These are phyloP conservation scores for Venturia carpophila DNA, from an alignment of 2,329 filamentous ascomycete genomes.

Conservation along the genomic window DNA sequence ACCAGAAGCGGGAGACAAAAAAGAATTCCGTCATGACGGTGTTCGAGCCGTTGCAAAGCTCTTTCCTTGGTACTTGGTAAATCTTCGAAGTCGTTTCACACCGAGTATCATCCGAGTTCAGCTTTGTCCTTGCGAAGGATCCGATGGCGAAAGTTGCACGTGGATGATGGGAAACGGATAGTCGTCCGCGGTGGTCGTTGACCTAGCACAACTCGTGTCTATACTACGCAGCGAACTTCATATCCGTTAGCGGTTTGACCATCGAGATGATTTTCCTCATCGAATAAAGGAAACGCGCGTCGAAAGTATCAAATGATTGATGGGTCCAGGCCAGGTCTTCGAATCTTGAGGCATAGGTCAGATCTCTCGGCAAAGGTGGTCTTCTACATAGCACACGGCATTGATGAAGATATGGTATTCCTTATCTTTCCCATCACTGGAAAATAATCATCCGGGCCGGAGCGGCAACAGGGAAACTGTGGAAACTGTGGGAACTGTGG, in stretches of 20 bases:
- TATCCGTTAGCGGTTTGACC: background rate
- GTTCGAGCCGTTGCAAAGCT: conserved; percentile 1
- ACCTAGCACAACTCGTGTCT: background rate
- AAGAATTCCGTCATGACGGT: background rate
- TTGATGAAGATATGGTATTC: no score
- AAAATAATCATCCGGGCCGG: no score
- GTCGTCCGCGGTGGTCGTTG: background rate
- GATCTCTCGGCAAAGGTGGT: no score
- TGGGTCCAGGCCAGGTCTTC: background rate
- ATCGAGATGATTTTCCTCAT: background rate
- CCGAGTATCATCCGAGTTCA: background rate
- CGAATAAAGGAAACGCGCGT: background rate
- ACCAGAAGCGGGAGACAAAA: background rate
- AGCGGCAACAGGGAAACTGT: no score
- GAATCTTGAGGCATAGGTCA: background rate
- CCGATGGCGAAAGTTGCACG: no score
- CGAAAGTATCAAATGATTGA: background rate
- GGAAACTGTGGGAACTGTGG: no score
- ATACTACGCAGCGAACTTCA: background rate
- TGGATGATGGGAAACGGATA: no score
- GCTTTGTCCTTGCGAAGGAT: no score
- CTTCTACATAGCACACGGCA: no score
- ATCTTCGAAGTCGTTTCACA: background rate
- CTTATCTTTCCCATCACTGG: no score
- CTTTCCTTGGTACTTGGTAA: background rate